Evolutionary conservation across 2,329 filamentous ascomycete genomes (phyloP).

Genomic region (Cladosporium halotolerans): DNA sequence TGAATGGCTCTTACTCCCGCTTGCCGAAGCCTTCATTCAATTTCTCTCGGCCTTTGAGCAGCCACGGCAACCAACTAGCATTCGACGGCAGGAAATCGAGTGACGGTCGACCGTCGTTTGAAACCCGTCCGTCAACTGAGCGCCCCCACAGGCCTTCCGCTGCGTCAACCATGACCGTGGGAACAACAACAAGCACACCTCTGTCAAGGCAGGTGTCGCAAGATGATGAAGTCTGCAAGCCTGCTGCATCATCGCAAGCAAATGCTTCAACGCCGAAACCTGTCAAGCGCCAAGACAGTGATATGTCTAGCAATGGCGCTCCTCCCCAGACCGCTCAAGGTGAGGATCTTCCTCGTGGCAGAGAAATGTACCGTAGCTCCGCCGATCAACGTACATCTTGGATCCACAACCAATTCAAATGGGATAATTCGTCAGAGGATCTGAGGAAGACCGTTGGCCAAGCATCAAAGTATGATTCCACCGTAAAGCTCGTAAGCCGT

Average conservation of each 20-base stretch:
- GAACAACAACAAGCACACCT: slow-evolving; percentile 17
- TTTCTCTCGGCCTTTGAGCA: slow-evolving; percentile 85
- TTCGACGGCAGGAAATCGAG: slow-evolving; percentile 28
- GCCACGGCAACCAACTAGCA: slow-evolving; percentile 43
- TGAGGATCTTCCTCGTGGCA: slow-evolving; percentile 64
- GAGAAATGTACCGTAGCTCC: slow-evolving; percentile 65
- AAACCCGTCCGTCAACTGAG: slow-evolving; percentile 17
- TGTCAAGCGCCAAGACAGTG: slow-evolving; percentile 4
- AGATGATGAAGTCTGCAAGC: slow-evolving; percentile 21
- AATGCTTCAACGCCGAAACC: slow-evolving; percentile 16
- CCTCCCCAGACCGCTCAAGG: not conserved
- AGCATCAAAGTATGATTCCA: not conserved
- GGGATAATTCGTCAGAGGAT: slow-evolving; percentile 43
- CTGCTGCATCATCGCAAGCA: not conserved
- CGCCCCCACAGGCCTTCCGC: slow-evolving; percentile 16
- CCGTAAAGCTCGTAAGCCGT: not conserved
- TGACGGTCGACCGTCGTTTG: slow-evolving; percentile 20
- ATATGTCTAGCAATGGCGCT: not conserved
- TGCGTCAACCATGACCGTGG: slow-evolving; percentile 23
- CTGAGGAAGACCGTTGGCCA: not conserved
- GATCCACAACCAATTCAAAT: slow-evolving; percentile 49
- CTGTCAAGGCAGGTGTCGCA: slow-evolving; percentile 35
- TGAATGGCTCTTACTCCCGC: slow-evolving; percentile 41
- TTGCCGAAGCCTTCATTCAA: slow-evolving; percentile 76
- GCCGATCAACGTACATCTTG: slow-evolving; percentile 50